Conservation (phyloP, 371 early-diverging fungal species). For the Mucor plumbeus region DNA sequence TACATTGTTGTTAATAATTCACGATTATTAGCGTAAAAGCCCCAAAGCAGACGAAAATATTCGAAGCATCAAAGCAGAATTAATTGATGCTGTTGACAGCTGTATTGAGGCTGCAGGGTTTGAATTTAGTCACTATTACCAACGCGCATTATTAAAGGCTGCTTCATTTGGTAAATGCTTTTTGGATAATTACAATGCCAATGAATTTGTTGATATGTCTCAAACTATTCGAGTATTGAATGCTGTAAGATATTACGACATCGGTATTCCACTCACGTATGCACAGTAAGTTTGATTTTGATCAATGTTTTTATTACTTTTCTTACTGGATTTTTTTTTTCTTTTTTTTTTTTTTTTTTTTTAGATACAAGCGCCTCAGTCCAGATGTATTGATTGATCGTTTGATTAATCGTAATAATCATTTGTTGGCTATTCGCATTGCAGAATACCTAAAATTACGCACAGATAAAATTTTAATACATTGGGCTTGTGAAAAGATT, state of each 20-base stretch:
- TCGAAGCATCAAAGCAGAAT: slow-evolving; percentile 78
- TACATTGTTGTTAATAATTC: no score
- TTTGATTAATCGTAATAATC: slow-evolving; percentile 82
- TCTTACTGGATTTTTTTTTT: not conserved
- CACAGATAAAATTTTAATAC: slow-evolving; percentile 83
- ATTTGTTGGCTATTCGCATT: slow-evolving; percentile 84
- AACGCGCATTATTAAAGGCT: slow-evolving; percentile 84
- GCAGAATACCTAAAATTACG: slow-evolving; percentile 83
- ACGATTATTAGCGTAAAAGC: slow-evolving; percentile 63
- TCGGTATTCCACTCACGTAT: slow-evolving; percentile 91
- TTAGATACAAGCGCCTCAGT: slow-evolving; percentile 75
- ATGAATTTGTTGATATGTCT: slow-evolving; percentile 89
- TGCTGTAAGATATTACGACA: slow-evolving; percentile 78
- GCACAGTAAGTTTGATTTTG: slow-evolving; percentile 67
- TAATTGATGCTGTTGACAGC: slow-evolving; percentile 87
- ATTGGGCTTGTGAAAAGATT: slow-evolving; percentile 97
- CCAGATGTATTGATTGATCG: slow-evolving; percentile 83
- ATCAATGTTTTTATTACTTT: not conserved
- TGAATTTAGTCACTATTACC: slow-evolving; percentile 78
- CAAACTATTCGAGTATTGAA: slow-evolving; percentile 87
- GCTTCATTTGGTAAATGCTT: slow-evolving; percentile 97
- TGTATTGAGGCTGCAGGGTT: slow-evolving; percentile 95
- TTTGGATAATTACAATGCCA: slow-evolving; percentile 81
- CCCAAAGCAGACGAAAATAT: slow-evolving; percentile 96
- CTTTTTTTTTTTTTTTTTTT: no score